Evolutionary conservation across 2,329 filamentous ascomycete species (phyloP).

Genomic region (Pseudocercospora musae): DNA sequence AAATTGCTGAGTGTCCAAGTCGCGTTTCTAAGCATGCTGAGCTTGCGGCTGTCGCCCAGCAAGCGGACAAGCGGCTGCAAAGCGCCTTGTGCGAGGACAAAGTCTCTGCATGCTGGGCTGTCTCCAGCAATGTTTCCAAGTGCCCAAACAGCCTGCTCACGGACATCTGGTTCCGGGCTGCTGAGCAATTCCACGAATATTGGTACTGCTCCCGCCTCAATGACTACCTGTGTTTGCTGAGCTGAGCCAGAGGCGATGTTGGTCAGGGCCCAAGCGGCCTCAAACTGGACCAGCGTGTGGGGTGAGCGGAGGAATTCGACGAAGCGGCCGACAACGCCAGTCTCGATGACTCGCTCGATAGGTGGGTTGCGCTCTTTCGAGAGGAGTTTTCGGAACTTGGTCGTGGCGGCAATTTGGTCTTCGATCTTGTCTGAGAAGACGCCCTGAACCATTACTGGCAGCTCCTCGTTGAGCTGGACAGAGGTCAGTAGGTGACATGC

Average conservation of each 20-base stretch:
- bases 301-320: conserved; percentile 97
- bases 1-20: conserved; percentile 99
- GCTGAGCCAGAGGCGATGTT: conserved; percentile 98
- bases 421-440: conserved; percentile 99
- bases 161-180: conserved; percentile 95
- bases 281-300: conserved; percentile 96
- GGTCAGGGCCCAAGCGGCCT: conserved; percentile 97
- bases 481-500: conserved; percentile 20
- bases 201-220: conserved; percentile 94
- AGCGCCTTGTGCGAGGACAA: conserved; percentile 86
- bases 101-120: conserved; percentile 95
- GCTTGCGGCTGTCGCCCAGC: conserved; percentile 93
- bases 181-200: conserved; percentile 96
- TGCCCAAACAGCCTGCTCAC: conserved; percentile 98
- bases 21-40: conserved; percentile 98
- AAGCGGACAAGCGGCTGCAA: conserved; percentile 85
- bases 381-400: conserved; percentile 95
- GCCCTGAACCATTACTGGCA: conserved; percentile 95
- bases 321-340: conserved; percentile 93
- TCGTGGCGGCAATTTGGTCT: conserved; percentile 93
- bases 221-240: conserved; percentile 96
- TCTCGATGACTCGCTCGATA: conserved; percentile 99
- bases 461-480: conserved; percentile 85
- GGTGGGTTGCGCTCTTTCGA: conserved; percentile 99
- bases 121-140: conserved; percentile 98